These are phyloP conservation scores for Coemansia sp. DNA, from an alignment of 192 early-diverging fungal genomes.

Conservation along the genomic window DNA sequence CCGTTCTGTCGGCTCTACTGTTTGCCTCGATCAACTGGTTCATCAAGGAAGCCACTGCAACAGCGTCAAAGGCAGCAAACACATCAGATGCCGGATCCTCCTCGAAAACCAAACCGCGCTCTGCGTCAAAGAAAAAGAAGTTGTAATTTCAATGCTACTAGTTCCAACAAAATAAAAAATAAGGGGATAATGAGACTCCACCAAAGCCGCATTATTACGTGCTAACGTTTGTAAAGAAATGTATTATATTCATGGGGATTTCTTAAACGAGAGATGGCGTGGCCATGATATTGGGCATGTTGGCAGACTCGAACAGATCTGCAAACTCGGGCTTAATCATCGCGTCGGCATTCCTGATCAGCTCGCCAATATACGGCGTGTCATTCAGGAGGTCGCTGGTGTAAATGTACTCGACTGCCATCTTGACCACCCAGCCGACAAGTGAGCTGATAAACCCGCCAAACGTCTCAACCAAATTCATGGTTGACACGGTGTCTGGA, in stretches of 20 bases:
- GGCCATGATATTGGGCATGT: not conserved
- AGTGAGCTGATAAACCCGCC: constrained; percentile 34
- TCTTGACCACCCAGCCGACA: constrained; percentile 25
- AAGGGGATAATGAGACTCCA: not conserved
- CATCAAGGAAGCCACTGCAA: constrained; percentile 23
- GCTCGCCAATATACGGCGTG: constrained; percentile 50
- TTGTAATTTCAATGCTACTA: constrained; percentile 8
- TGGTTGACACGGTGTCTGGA: constrained; percentile 22
- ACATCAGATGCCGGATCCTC: constrained; percentile 2
- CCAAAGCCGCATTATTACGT: not conserved
- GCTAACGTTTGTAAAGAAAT: no score
- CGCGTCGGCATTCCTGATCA: constrained; percentile 32
- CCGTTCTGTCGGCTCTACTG: constrained; percentile 31
- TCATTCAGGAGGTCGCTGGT: constrained; percentile 37
- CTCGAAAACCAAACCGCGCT: not conserved
- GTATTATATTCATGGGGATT: no score
- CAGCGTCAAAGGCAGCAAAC: constrained; percentile 9
- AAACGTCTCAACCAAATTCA: constrained; percentile 26
- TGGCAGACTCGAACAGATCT: not conserved
- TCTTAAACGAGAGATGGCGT: no score
- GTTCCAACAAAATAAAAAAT: not conserved
- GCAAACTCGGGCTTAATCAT: constrained; percentile 27
- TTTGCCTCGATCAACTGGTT: constrained; percentile 55
- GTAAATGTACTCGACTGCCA: constrained; percentile 25
- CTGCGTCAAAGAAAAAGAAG: constrained; percentile 38